Evolutionary conservation across 768 basidiomycete genomes (phyloP).

Genomic region (Punctularia strigosozonata): DNA sequence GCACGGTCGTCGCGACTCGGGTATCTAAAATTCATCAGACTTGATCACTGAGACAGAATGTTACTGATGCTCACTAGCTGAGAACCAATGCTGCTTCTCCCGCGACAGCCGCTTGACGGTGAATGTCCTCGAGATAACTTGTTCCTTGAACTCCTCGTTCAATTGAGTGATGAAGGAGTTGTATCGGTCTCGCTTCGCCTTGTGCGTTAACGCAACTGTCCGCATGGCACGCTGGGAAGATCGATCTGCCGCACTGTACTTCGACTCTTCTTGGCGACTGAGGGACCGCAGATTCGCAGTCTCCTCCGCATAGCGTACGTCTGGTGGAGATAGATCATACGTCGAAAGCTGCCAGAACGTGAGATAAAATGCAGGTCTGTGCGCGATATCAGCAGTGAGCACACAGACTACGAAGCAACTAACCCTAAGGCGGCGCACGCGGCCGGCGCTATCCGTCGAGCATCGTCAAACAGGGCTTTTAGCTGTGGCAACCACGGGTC

Average conservation of each 20-base stretch:
- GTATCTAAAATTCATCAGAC: constrained; percentile 16
- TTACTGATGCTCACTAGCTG: constrained; percentile 32
- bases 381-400: constrained; percentile 5
- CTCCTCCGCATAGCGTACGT: constrained; percentile 70
- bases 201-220: constrained; percentile 42
- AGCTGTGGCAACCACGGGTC: constrained; percentile 76
- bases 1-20: constrained; percentile 40
- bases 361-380: constrained; percentile 82
- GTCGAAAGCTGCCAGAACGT: constrained; percentile 97
- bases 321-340: constrained; percentile 77
- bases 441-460: constrained; percentile 75
- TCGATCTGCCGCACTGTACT: constrained; percentile 55
- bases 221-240: constrained; percentile 56
- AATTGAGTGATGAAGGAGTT: constrained; percentile 47
- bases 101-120: constrained; percentile 66
- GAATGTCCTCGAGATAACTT: constrained; percentile 56
- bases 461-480: constrained; percentile 59
- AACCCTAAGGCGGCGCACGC: constrained; percentile 17
- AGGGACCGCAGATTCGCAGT: constrained; percentile 44
- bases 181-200: constrained; percentile 53
- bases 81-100: constrained; percentile 80
- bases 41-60: neutral
- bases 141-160: constrained; percentile 64
- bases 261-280: constrained; percentile 58
- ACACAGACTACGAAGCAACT: neutral